A percentile compares a stretch with the other conserved stretches of the same genome.
Conservation (phyloP, 148 eudicot species). For the Vaccinium darrowii region DNA sequence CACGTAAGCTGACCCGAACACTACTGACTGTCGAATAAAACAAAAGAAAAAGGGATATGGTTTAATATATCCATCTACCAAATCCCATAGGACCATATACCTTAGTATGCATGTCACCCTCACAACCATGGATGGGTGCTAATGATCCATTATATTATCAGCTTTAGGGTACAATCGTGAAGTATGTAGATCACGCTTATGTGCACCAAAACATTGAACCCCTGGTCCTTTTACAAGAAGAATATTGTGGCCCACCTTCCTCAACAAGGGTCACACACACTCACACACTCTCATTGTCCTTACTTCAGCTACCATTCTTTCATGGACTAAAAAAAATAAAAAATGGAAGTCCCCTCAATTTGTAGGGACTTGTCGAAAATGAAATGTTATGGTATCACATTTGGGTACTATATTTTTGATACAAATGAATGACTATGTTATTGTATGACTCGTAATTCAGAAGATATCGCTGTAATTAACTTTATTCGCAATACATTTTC, state of each 20-base stretch:
- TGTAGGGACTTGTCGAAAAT: not conserved
- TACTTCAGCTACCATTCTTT: not conserved
- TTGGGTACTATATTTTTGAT: not conserved
- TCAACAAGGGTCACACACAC: not conserved
- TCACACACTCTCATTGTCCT: not conserved
- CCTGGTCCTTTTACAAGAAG: not conserved
- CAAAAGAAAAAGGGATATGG: too few species aligned
- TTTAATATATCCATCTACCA: not conserved
- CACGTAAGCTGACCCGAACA: too few species aligned
- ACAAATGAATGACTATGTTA: not conserved
- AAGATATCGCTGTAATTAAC: too few species aligned
- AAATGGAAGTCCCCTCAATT: not conserved
- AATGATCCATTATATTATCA: not conserved
- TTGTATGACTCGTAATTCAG: not conserved
- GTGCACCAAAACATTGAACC: not conserved
- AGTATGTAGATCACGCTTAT: not conserved
- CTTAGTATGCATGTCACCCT: not conserved
- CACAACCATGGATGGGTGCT: not conserved
- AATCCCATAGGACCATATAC: not conserved
- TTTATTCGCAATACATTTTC: too few species aligned
- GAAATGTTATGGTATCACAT: not conserved
- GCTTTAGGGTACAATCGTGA: not conserved
- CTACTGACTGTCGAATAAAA: too few species aligned
- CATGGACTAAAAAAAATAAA: not conserved
- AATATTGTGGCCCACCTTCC: not conserved